Conservation (phyloP, 2,329 filamentous ascomycete genomes). For the Paramyrothecium sp. region DNA sequence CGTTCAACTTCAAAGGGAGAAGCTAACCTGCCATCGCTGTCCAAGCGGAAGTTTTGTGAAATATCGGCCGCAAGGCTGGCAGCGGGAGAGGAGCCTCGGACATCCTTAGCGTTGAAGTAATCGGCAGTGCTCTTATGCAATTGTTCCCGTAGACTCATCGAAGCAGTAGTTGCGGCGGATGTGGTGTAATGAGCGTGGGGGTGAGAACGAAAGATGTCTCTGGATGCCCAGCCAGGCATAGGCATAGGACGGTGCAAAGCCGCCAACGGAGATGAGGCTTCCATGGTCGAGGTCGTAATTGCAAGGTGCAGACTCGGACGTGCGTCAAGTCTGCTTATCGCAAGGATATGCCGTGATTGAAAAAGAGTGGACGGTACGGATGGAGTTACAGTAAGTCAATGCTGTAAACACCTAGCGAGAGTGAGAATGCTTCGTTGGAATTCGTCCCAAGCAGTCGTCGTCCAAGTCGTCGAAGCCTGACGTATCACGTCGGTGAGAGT, state of each 20-base stretch:
- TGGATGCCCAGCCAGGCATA: slow-evolving; percentile 56
- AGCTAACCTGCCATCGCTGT: slow-evolving; percentile 75
- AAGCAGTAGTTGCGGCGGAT: slow-evolving; percentile 57
- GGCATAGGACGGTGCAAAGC: slow-evolving; percentile 78
- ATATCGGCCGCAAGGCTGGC: slow-evolving; percentile 89
- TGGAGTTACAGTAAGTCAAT: slow-evolving; percentile 28
- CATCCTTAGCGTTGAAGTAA: slow-evolving; percentile 78
- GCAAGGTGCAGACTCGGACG: slow-evolving; percentile 13
- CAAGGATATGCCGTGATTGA: slow-evolving; percentile 21
- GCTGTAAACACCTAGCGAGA: slow-evolving; percentile 22
- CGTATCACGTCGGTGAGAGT: background rate
- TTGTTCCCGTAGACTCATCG: slow-evolving; percentile 79
- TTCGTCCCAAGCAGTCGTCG: background rate
- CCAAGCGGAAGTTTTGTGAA: slow-evolving; percentile 95
- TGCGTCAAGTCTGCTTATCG: slow-evolving; percentile 11
- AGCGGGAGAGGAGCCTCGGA: slow-evolving; percentile 85
- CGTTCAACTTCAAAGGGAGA: slow-evolving; percentile 1
- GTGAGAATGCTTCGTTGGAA: background rate
- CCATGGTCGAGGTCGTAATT: slow-evolving; percentile 55
- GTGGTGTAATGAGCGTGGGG: slow-evolving; percentile 47
- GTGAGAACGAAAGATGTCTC: slow-evolving; percentile 52
- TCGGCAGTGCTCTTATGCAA: slow-evolving; percentile 61
- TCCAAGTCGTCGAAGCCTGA: background rate
- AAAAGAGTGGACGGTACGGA: slow-evolving; percentile 15
- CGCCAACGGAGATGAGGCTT: slow-evolving; percentile 89